Evolutionary conservation across 305 asterid genomes (phyloP).

Genomic region (Stenogyne calaminthoides): DNA sequence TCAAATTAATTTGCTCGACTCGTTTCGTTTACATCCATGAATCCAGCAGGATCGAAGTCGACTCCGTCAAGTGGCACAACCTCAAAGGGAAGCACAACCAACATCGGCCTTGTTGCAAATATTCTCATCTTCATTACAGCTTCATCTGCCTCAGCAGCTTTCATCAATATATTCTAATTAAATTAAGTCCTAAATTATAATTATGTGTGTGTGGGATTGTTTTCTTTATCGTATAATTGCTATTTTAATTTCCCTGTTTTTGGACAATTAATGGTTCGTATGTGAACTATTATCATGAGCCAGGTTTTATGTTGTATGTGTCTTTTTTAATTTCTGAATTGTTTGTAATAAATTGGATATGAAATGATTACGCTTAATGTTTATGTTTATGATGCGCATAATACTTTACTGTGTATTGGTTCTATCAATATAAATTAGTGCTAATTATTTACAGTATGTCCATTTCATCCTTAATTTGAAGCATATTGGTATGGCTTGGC

Average conservation of each 20-base stretch:
- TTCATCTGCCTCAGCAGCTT: conserved; percentile 28
- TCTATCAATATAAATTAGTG: neutral
- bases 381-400: too few relatives aligned
- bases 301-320: conserved; percentile 16
- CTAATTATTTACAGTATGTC: neutral
- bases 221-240: neutral
- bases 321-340: neutral
- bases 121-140: conserved; percentile 33
- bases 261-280: conserved; percentile 5
- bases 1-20: neutral
- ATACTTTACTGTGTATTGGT: neutral
- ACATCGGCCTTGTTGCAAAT: conserved; percentile 10
- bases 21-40: neutral
- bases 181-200: neutral
- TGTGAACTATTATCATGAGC: conserved; percentile 21
- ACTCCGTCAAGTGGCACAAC: conserved; percentile 28
- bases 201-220: conserved; percentile 22
- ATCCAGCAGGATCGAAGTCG: conserved; percentile 45
- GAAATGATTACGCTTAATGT: neutral
- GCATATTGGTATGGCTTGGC: neutral
- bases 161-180: conserved; percentile 28
- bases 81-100: conserved; percentile 34
- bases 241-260: conserved; percentile 14
- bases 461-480: neutral
- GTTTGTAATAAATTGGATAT: neutral